Conservation (phyloP, 768 basidiomycete species). For the Russula dissimulans region DNA sequence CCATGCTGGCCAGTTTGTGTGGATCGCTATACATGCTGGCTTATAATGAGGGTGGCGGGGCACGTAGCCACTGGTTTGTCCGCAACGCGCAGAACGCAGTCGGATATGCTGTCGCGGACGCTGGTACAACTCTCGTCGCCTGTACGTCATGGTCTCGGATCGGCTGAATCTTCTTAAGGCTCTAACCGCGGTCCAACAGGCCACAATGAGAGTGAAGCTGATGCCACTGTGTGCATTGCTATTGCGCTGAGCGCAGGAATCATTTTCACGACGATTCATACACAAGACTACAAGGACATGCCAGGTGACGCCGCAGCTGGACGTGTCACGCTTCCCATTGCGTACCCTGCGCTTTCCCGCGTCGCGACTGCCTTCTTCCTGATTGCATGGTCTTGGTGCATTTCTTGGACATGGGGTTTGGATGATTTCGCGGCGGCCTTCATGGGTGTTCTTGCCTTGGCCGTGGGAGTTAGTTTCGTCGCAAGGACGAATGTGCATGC, state of each 20-base stretch:
- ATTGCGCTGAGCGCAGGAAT: constrained; percentile 31
- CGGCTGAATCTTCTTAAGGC: not conserved
- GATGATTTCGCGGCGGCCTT: constrained; percentile 21
- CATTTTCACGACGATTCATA: constrained; percentile 39
- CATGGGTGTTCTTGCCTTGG: constrained; percentile 28
- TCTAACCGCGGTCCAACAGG: not conserved
- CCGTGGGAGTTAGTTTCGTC: constrained; percentile 24
- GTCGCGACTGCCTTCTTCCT: constrained; percentile 28
- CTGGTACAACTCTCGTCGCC: constrained; percentile 31
- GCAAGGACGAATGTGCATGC: constrained; percentile 4
- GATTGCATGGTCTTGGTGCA: constrained; percentile 31
- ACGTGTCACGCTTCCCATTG: constrained; percentile 37
- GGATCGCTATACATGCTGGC: constrained; percentile 18
- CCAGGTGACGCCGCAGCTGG: constrained; percentile 34
- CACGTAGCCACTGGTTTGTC: constrained; percentile 26
- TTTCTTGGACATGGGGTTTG: constrained; percentile 31
- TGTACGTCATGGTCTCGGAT: constrained; percentile 20
- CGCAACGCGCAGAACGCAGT: constrained; percentile 30
- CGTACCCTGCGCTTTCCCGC: constrained; percentile 30
- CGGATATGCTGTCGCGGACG: constrained; percentile 32
- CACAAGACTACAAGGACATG: constrained; percentile 41
- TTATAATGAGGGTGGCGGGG: constrained; percentile 24
- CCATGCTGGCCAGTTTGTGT: constrained; percentile 16
- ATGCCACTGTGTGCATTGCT: constrained; percentile 26
- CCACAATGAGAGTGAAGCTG: constrained; percentile 17